Evolutionary conservation across 768 basidiomycete genomes (phyloP).

Genomic region (Leccinellum rugosiceps): DNA sequence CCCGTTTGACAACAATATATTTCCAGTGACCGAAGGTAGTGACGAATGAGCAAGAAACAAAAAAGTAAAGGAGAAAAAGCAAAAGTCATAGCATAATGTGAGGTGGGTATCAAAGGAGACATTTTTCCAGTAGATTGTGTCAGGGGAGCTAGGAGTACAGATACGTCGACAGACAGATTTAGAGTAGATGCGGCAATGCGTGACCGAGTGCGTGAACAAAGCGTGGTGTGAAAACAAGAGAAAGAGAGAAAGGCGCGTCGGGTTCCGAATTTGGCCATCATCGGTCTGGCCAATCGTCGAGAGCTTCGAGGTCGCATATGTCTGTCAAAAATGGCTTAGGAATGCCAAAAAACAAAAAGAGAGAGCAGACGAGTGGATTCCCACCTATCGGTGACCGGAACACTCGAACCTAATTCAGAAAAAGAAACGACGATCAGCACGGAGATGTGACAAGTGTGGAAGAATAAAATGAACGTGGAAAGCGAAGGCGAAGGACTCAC

Average conservation of each 20-base stretch:
- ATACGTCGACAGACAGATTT: slow-evolving; percentile 14
- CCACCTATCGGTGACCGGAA: slow-evolving; percentile 33
- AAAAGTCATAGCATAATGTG: slow-evolving; percentile 8
- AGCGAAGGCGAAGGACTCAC: slow-evolving; percentile 6
- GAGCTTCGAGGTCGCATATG: slow-evolving; percentile 27
- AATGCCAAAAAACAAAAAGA: not conserved
- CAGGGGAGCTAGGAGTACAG: slow-evolving; percentile 18
- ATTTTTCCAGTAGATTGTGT: slow-evolving; percentile 1
- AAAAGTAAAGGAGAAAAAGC: not conserved
- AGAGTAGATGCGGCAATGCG: slow-evolving; percentile 21
- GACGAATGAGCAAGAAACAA: not conserved
- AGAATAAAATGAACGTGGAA: not conserved
- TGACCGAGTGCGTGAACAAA: not conserved
- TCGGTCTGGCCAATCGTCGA: slow-evolving; percentile 19
- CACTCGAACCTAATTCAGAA: slow-evolving; percentile 21
- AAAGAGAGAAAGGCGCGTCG: not conserved
- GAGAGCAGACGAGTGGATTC: not conserved
- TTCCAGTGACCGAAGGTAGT: slow-evolving; percentile 7
- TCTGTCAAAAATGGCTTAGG: slow-evolving; percentile 19
- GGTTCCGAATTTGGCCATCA: slow-evolving; percentile 9
- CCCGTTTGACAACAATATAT: slow-evolving; percentile 4
- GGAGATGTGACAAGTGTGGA: not conserved
- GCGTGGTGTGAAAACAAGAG: slow-evolving; percentile 1
- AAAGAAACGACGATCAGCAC: slow-evolving; percentile 6
- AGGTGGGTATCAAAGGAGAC: not conserved